Evolutionary conservation across 495 filamentous ascomycete species (phyloP).

Genomic region (Trichodelitschia bisporula): DNA sequence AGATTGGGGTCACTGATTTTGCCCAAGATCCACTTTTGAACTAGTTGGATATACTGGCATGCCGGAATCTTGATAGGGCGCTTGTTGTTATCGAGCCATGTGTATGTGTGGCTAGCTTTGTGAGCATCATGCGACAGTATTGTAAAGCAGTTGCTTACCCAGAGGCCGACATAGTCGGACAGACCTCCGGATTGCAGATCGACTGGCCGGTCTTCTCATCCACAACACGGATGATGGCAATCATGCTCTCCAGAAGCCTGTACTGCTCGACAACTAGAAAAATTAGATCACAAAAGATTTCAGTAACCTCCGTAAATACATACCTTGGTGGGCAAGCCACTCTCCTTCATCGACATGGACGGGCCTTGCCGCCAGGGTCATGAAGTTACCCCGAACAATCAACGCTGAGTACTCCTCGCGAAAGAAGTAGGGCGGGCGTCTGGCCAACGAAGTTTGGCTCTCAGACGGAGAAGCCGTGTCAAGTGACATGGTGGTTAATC

Average conservation of each 20-base stretch:
- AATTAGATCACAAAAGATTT: slow-evolving; percentile 3
- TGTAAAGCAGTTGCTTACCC: slow-evolving; percentile 30
- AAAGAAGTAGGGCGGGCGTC: slow-evolving; percentile 42
- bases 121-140: not conserved
- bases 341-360: slow-evolving; percentile 76
- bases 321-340: slow-evolving; percentile 88
- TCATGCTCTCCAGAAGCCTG: slow-evolving; percentile 60
- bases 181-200: slow-evolving; percentile 60
- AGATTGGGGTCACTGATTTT: slow-evolving; percentile 71
- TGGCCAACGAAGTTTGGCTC: slow-evolving; percentile 6
- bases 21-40: slow-evolving; percentile 76
- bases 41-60: slow-evolving; percentile 68
- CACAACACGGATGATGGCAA: slow-evolving; percentile 55
- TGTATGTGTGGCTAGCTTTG: slow-evolving; percentile 52
- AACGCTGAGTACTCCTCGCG: slow-evolving; percentile 59
- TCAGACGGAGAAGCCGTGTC: slow-evolving; percentile 8
- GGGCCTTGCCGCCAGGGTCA: slow-evolving; percentile 75
- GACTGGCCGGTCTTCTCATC: slow-evolving; percentile 42
- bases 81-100: slow-evolving; percentile 51
- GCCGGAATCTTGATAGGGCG: slow-evolving; percentile 22
- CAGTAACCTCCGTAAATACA: slow-evolving; percentile 6
- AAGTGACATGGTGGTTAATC: slow-evolving; percentile 11
- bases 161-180: slow-evolving; percentile 80
- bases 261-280: slow-evolving; percentile 68
- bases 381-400: slow-evolving; percentile 88